A percentile compares a stretch with the other conserved stretches of the same genome.
Conservation (phyloP, 2,329 filamentous ascomycete genomes). For the Cladobotryum mycophilum region DNA sequence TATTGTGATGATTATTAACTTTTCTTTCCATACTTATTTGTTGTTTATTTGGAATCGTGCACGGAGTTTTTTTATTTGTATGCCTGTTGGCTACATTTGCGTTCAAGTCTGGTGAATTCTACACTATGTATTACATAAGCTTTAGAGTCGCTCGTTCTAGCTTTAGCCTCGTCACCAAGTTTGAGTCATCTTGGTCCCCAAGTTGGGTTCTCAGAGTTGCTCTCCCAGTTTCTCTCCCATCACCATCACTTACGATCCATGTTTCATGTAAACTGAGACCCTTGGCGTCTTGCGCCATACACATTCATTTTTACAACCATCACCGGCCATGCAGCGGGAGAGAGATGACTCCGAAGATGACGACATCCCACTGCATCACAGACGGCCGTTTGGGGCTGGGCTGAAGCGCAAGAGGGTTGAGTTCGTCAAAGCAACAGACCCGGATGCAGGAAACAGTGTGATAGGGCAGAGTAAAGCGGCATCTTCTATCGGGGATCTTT, state of each 20-base stretch:
- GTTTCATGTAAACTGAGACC: too few species aligned
- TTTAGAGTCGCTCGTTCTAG: not conserved
- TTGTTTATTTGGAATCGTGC: not conserved
- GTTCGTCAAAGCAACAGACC: slow-evolving; percentile 50
- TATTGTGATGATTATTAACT: not conserved
- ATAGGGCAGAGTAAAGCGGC: slow-evolving; percentile 17
- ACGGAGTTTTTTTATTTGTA: not conserved
- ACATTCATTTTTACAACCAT: not conserved
- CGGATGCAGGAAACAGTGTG: slow-evolving; percentile 25
- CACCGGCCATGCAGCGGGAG: slow-evolving; percentile 21
- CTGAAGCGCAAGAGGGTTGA: slow-evolving; percentile 47
- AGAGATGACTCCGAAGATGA: slow-evolving; percentile 21
- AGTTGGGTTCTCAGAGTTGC: not conserved
- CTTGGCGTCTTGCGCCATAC: not conserved
- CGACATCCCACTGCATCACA: slow-evolving; percentile 46
- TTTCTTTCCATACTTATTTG: not conserved
- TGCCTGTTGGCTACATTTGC: too few species aligned
- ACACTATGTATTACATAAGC: not conserved
- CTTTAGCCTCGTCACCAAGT: too few species aligned
- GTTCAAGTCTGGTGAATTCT: not conserved
- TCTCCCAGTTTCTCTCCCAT: not conserved
- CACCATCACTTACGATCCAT: too few species aligned
- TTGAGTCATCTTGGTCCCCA: too few species aligned
- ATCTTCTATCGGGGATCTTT: slow-evolving; percentile 48
- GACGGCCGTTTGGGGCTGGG: slow-evolving; percentile 50